Evolutionary conservation across 805 yeast species (phyloP), one percentile per base, ranked within the genome.

Genomic region (Komagataella pseudopastoris): DNA sequence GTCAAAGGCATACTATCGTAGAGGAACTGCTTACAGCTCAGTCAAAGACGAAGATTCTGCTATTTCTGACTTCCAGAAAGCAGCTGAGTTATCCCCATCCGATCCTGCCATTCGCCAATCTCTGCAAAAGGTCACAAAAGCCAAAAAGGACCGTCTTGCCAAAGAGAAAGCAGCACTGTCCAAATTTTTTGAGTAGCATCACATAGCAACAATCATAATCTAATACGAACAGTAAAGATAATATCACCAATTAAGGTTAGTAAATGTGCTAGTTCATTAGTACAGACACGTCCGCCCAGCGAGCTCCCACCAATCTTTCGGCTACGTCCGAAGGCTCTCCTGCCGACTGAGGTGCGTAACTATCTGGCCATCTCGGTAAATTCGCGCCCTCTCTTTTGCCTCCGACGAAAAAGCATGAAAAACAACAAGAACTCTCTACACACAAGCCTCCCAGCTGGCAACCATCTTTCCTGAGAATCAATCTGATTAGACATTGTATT

Each of bases 1-100:
- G 63, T 88, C 95, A 16, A 90, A 90, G 71, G 97, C 96, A 0
- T 69, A 78, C 47, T 90, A 82, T 71, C 82, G 98, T 64, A 81
- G 91, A 65, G 96, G 95, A 44, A 70, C 76, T 61, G 96, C 93
- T 1, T 75, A 80, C 59, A 66, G 78, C 54, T 66, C 76, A 6
- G 69, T 74, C 20, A 83, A 83, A 60, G 82, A 86, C 60, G 83
- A 80, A 51, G 91, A 83, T 30, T 76, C 71, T 52, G 95, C 96
- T 0, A 69, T 83, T 50, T 67, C 64, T 10, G 84, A 83, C 54
- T 75, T 89, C 52, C 77, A 80, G 56, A 70, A 72, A 54, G 96
- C 97, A 0, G 66, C 78, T 23, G 67, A 71, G 52, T 65, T 76
- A 45, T 77, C 83, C 39, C 95, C 93, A 39, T 69, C 71, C 20